Evolutionary conservation across 2,329 filamentous ascomycete species (phyloP).

Genomic region (Dactylellina sp.): DNA sequence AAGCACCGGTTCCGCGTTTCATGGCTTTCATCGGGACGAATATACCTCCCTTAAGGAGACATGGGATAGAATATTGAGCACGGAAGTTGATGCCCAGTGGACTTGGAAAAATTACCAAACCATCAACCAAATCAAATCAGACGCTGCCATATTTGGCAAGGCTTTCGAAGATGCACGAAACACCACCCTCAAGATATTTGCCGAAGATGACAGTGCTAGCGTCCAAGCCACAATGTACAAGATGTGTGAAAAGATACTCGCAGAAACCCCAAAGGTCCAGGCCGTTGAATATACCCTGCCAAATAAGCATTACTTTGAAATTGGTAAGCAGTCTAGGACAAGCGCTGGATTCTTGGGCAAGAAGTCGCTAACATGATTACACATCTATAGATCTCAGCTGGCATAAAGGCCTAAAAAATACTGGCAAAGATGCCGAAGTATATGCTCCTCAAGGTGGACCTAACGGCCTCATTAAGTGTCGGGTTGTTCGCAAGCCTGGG

Average conservation of each 20-base stretch:
- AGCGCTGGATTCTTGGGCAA: too few relatives aligned
- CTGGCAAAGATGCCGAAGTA: constrained; percentile 92
- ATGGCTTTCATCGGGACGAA: constrained; percentile 91
- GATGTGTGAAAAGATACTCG: constrained; percentile 90
- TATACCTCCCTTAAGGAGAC: constrained; percentile 91
- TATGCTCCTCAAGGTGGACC: constrained; percentile 92
- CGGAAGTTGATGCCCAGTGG: constrained; percentile 89
- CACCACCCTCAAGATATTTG: constrained; percentile 92
- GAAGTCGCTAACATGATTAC: constrained; percentile 57
- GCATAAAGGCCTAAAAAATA: constrained; percentile 96
- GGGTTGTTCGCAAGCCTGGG: constrained; percentile 74
- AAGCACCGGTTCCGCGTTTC: constrained; percentile 95
- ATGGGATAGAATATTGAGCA: constrained; percentile 95
- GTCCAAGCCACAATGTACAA: constrained; percentile 99
- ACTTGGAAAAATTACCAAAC: constrained; percentile 79
- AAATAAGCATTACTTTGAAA: constrained; percentile 99
- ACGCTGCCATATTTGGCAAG: constrained; percentile 75
- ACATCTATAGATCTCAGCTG: constrained; percentile 81
- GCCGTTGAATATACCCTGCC: constrained; percentile 85
- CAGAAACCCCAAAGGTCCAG: constrained; percentile 76
- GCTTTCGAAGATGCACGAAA: constrained; percentile 81
- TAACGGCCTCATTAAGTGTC: constrained; percentile 95
- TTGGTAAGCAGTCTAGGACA: constrained; percentile 71
- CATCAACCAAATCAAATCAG: constrained; percentile 75
- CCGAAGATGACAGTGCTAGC: constrained; percentile 87